Evolutionary conservation across 495 filamentous ascomycete species (phyloP).

Genomic region (Aspergillus diversus): DNA sequence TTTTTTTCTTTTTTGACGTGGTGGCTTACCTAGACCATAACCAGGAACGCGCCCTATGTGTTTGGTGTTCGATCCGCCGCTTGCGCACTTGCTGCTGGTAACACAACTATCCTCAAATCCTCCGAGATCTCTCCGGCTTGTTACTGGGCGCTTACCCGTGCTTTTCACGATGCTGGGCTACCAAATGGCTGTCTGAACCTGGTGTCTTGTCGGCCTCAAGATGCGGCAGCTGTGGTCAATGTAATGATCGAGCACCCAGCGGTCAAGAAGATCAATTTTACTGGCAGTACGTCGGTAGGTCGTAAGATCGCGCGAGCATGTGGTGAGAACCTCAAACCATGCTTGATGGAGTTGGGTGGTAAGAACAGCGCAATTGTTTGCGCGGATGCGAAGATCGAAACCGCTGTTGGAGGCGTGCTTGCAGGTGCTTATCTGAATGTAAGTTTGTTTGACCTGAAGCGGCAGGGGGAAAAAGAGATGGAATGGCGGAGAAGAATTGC

Average conservation of each 20-base stretch:
- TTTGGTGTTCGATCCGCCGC: conserved; percentile 68
- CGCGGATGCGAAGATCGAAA: conserved; percentile 57
- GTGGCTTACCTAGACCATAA: background rate
- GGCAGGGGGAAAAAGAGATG: background rate
- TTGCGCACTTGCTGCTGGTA: conserved; percentile 81
- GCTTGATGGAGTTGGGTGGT: conserved; percentile 65
- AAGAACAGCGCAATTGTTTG: conserved; percentile 64
- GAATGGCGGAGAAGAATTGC: background rate
- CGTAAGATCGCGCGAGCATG: conserved; percentile 58
- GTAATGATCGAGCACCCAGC: conserved; percentile 58
- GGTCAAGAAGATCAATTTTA: conserved; percentile 66
- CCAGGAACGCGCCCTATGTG: conserved; percentile 68
- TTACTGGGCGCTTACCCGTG: conserved; percentile 69
- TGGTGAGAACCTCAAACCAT: conserved; percentile 59
- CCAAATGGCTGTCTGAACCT: conserved; percentile 60
- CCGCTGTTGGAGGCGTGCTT: conserved; percentile 53
- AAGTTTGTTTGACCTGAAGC: conserved; percentile 23
- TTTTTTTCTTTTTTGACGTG: too few species aligned
- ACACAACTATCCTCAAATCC: conserved; percentile 75
- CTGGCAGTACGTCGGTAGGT: conserved; percentile 59
- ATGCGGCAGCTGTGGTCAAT: conserved; percentile 58
- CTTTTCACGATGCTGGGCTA: conserved; percentile 74
- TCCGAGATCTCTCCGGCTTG: conserved; percentile 73
- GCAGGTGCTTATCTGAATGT: conserved; percentile 55
- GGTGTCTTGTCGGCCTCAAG: conserved; percentile 52